Conservation (phyloP, 306 rosid species). For the Prunus mume region DNA sequence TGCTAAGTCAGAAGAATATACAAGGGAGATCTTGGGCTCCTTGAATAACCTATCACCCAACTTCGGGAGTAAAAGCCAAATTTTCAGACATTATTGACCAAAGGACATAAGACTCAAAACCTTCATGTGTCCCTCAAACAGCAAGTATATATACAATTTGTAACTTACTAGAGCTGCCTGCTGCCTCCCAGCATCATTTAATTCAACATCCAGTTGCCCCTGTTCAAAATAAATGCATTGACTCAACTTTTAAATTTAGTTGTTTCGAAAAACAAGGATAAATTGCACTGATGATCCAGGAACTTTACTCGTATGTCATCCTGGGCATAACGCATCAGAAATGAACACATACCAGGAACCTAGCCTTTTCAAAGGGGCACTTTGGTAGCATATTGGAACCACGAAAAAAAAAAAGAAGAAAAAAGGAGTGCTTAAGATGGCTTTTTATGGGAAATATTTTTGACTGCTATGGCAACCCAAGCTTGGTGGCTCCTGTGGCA, state of each 20-base stretch:
- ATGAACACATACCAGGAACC: not conserved
- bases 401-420: not conserved
- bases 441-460: not conserved
- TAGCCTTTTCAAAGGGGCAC: not conserved
- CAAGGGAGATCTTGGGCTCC: slow-evolving; percentile 62
- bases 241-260: not conserved
- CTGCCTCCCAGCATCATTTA: slow-evolving; percentile 86
- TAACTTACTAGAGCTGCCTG: slow-evolving; percentile 82
- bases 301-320: not conserved
- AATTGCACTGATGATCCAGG: not conserved
- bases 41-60: slow-evolving; percentile 74
- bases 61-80: slow-evolving; percentile 36
- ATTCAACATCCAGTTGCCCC: slow-evolving; percentile 87
- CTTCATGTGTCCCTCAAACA: slow-evolving; percentile 5
- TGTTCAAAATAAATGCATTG: slow-evolving; percentile 29
- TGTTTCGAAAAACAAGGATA: not conserved
- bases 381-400: not conserved
- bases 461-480: not conserved
- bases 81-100: not conserved
- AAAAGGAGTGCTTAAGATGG: not conserved
- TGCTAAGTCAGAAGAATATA: slow-evolving; percentile 86
- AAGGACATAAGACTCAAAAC: not conserved
- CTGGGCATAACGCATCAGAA: not conserved
- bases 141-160: not conserved
- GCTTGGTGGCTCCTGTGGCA: not conserved